A percentile compares a stretch with the other conserved stretches of the same genome.
Conservation (phyloP, 495 filamentous ascomycete genomes). For the Xylaria scruposa region DNA sequence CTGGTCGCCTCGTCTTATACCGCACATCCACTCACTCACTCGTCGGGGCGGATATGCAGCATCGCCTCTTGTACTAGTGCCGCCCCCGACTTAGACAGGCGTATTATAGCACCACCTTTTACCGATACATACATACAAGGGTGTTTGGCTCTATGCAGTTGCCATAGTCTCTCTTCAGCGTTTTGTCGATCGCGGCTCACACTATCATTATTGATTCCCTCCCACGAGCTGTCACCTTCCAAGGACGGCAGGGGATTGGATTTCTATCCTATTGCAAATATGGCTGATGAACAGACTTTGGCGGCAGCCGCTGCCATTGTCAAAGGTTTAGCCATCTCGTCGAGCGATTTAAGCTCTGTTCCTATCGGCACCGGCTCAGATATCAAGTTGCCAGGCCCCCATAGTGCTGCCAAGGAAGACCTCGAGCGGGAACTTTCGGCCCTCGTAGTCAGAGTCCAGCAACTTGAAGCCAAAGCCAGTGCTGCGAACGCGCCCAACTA, state of each 20-base stretch:
- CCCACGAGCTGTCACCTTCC: background rate
- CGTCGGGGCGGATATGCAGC: conserved; percentile 37
- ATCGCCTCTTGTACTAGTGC: conserved; percentile 28
- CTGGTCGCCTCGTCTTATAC: conserved; percentile 9
- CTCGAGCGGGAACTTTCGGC: conserved; percentile 76
- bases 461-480: conserved; percentile 69
- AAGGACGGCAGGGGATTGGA: background rate
- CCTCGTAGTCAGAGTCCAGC: conserved; percentile 69
- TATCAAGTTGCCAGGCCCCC: conserved; percentile 68
- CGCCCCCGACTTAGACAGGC: conserved; percentile 29
- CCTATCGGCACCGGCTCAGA: conserved; percentile 48
- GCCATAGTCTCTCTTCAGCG: conserved; percentile 46
- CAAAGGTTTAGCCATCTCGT: conserved; percentile 64
- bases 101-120: conserved; percentile 27
- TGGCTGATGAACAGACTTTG: conserved; percentile 68
- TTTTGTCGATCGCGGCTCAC: conserved; percentile 51
- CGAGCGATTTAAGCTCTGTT: conserved; percentile 37
- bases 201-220: background rate
- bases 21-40: conserved; percentile 27
- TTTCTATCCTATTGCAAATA: conserved; percentile 34
- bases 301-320: conserved; percentile 68
- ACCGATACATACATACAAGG: conserved; percentile 11
- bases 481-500: conserved; percentile 61
- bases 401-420: conserved; percentile 66
- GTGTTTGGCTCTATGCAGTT: conserved; percentile 48